Base-by-base conservation (phyloP, 1,284 basidiomycete genomes). In the Cerioporus squamosus region DNA sequence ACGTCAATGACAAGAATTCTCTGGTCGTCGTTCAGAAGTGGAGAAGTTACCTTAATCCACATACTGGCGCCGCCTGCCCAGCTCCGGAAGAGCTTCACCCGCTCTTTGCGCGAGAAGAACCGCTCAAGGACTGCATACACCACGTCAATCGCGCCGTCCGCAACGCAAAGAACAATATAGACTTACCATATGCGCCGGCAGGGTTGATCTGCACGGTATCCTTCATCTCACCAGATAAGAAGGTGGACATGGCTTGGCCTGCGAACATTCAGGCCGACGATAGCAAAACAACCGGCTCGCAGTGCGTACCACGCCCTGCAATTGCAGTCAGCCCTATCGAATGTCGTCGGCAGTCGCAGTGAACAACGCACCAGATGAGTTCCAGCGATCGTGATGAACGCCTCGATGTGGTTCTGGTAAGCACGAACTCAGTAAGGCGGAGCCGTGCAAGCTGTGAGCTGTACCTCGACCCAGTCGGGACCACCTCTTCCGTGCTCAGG, bases 51-150 rank as follows among this genome's bases (percentile, higher is more conserved):
- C 84, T 95, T 95, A 63, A 94, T 85, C 93, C 93, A 95, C 87
- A 96, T 87, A 66, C 91, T 94, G 17, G 93, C 94, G 61, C 93
- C 91, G 40, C 97, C 97, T 2, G 94, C 93, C 97, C 97, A 99
- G 66, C 90, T 92, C 38, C 95, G 84, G 81, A 99, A 99, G 15
- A 99, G 81, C 57, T 86, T 88, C 57, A 94, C 94, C 0, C 97
- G 85, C 73, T 99, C 97, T 38, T 85, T 86, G 33, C 94, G 82
- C 2, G 93, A 95, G 75, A 98, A 98, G 79, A 97, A 95, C 53
- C 85, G 83, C 66, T 93, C 91, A 5, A 93, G 79, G 0, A 93
- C 90, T 91, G 61, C 9, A 29, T 18, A 14, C 8, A 4, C 23
- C 31, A 29, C 31, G n/a, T 26, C 14, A 26, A 44, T 15, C 31